These are phyloP conservation scores for Penicillium crystallinum DNA, from an alignment of 495 filamentous ascomycete genomes.

Conservation along the genomic window DNA sequence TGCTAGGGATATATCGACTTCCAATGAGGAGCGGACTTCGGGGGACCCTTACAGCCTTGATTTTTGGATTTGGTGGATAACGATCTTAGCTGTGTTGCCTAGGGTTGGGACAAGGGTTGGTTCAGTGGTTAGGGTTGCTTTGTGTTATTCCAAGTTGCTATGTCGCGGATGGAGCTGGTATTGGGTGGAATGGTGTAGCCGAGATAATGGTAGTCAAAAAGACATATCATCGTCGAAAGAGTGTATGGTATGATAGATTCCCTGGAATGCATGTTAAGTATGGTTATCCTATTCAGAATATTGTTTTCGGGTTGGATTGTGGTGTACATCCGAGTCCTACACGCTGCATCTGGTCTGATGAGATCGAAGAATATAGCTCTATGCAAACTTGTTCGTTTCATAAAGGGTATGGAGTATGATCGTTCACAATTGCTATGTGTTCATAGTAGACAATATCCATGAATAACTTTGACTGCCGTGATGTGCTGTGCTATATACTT, in stretches of 20 bases:
- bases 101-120: no score
- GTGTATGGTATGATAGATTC: no score
- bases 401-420: neutral
- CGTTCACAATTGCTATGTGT: neutral
- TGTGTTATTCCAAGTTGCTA: neutral
- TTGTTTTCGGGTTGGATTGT: no score
- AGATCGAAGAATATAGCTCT: neutral
- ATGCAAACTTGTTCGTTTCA: neutral
- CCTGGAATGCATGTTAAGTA: no score
- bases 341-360: neutral
- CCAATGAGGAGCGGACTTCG: neutral
- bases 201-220: no score
- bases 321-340: neutral
- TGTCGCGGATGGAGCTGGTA: no score
- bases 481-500: constrained; percentile 15
- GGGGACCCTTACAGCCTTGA: neutral
- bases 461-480: constrained; percentile 8
- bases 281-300: no score
- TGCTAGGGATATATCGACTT: neutral
- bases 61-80: neutral
- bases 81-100: no score
- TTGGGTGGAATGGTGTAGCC: no score
- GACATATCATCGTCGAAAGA: no score
- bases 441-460: neutral
- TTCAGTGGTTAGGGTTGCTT: no score